Base-by-base conservation (phyloP, 306 rosid genomes). In the Phaseolus lunatus region DNA sequence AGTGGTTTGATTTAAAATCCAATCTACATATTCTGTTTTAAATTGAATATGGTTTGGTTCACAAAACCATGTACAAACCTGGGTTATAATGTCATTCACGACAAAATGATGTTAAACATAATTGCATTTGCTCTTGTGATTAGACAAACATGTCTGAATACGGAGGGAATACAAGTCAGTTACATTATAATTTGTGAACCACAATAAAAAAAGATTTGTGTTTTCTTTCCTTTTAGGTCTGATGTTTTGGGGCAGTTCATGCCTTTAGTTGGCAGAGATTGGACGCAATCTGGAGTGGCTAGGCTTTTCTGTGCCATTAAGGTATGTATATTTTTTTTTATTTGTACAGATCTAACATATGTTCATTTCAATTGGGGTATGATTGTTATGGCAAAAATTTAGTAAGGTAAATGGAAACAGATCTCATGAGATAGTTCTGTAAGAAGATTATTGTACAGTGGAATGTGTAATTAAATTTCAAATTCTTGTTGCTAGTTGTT, bases 191-290 rank as follows among this genome's bases (percentile, higher is more conserved):
- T 67, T 68, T 69, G 67, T 54, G 78, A 65, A 75, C 61, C 54
- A 70, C 48, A 18, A 57, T 66, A 26, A 74, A 33, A 27, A 27
- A 33, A 27, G 22, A 9, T 37, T 67, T 72, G 4, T 9, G 24
- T 78, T 71, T 80, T 22, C 41, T 29, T 37, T 84, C 45, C 62
- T 83, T 80, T 53, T 76, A 92, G 99, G 91, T 96, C 99, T 58
- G 98, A 96, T 86, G 99, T 96, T 63, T 87, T 96, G 87, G 98
- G 99, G 78, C 98, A 92, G 86, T 92, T 96, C 88, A 96, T 96
- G 99, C 99, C 99, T 81, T 88, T 92, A 76, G 97, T 96, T 81
- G 99, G 98, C 59, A 96, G 87, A 86, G 98, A 96, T 79, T 96
- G 99, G 99, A 82, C 94, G 0, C 99, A 96, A 78, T 89, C 97